These are phyloP conservation scores for Leccinum truebloodii DNA, from an alignment of 768 basidiomycete genomes.

Conservation along the genomic window DNA sequence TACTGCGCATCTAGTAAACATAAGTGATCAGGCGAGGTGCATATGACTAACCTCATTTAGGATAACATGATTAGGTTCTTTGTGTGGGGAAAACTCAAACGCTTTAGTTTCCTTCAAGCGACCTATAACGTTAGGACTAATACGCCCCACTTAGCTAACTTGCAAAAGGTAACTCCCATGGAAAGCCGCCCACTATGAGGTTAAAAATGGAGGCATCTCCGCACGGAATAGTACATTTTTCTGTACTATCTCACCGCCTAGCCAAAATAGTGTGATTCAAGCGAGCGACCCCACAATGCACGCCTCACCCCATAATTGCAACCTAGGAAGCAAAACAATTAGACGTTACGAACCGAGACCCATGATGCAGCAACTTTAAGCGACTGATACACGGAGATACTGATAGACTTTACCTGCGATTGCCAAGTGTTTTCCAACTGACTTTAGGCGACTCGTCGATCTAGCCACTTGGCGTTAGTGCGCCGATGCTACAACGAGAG, in stretches of 20 bases:
- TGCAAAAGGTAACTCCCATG: slow-evolving; percentile 3
- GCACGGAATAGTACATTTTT: slow-evolving; percentile 70
- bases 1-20: slow-evolving; percentile 51
- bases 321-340: slow-evolving; percentile 37
- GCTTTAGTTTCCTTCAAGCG: slow-evolving; percentile 65
- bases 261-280: slow-evolving; percentile 8
- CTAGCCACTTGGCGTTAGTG: slow-evolving; percentile 41
- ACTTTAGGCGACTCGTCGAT: slow-evolving; percentile 76
- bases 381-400: neutral
- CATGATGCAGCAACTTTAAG: slow-evolving; percentile 2
- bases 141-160: slow-evolving; percentile 9
- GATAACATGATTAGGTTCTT: slow-evolving; percentile 83
- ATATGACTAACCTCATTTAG: slow-evolving; percentile 68
- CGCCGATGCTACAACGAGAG: slow-evolving; percentile 5
- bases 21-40: slow-evolving; percentile 3
- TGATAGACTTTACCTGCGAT: slow-evolving; percentile 12
- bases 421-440: slow-evolving; percentile 68
- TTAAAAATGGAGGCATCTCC: slow-evolving; percentile 69
- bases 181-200: slow-evolving; percentile 53
- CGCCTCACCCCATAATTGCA: slow-evolving; percentile 69
- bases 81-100: slow-evolving; percentile 64
- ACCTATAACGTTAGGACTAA: slow-evolving; percentile 79
- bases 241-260: slow-evolving; percentile 73
- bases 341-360: slow-evolving; percentile 2
- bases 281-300: neutral